These are phyloP conservation scores for Craspedostauros australis DNA, from an alignment of 108 stramenopile species.

Conservation along the genomic window DNA sequence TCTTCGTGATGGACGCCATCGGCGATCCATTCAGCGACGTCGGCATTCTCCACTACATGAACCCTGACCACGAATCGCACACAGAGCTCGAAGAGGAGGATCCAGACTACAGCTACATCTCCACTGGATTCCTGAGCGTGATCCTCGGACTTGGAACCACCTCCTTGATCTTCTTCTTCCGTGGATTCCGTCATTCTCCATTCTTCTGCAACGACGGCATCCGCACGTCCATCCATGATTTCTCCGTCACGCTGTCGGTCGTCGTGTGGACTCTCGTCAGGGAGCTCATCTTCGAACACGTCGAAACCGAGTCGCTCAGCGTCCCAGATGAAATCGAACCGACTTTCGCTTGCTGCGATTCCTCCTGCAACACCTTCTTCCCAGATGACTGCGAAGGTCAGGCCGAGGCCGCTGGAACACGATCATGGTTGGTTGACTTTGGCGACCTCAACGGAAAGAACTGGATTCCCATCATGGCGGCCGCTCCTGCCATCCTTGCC, in stretches of 20 bases:
- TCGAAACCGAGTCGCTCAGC: constrained; percentile 31
- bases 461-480: constrained; percentile 39
- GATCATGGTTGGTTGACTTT: constrained; percentile 42
- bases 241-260: constrained; percentile 33
- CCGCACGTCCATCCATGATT: constrained; percentile 37
- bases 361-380: constrained; percentile 23
- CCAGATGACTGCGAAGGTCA: constrained; percentile 42
- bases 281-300: constrained; percentile 15
- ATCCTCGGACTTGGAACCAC: constrained; percentile 38
- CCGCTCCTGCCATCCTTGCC: constrained; percentile 43
- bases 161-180: constrained; percentile 23
- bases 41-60: constrained; percentile 36
- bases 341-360: constrained; percentile 39
- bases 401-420: constrained; percentile 20
- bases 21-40: constrained; percentile 31
- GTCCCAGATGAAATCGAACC: constrained; percentile 46
- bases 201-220: constrained; percentile 33
- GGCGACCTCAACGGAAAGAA: constrained; percentile 40
- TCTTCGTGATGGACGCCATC: constrained; percentile 42
- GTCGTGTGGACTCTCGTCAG: constrained; percentile 27
- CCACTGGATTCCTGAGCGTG: constrained; percentile 27
- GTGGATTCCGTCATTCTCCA: constrained; percentile 25
- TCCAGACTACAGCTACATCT: constrained; percentile 23
- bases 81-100: constrained; percentile 14
- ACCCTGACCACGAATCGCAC: constrained; percentile 26